Conservation (phyloP, 1,139 yeast species). For the Geotrichum candidum region DNA sequence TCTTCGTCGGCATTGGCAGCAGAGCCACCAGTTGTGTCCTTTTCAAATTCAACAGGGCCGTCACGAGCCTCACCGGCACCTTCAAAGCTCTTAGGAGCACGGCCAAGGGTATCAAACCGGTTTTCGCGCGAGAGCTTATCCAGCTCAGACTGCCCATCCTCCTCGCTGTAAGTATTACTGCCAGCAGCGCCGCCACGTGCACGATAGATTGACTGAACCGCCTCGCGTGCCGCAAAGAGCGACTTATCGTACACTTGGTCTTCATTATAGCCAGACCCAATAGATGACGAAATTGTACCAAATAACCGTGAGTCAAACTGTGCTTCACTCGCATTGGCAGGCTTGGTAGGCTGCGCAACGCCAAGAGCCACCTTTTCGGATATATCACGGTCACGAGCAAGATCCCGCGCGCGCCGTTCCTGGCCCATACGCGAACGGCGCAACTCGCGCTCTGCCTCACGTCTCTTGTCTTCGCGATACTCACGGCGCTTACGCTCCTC, state of each 20-base stretch:
- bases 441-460: slow-evolving; percentile 44
- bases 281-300: slow-evolving; percentile 40
- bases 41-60: slow-evolving; percentile 52
- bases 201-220: slow-evolving; percentile 46
- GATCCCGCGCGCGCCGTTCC: slow-evolving; percentile 40
- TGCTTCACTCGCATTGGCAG: slow-evolving; percentile 31
- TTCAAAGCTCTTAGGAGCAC: slow-evolving; percentile 26
- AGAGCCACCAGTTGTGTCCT: slow-evolving; percentile 29
- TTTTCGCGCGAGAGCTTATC: slow-evolving; percentile 33
- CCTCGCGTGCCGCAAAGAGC: slow-evolving; percentile 48
- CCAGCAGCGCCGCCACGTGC: slow-evolving; percentile 24
- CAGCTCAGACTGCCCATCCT: slow-evolving; percentile 31
- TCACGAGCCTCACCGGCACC: slow-evolving; percentile 28
- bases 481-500: slow-evolving; percentile 37
- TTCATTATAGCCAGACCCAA: slow-evolving; percentile 38
- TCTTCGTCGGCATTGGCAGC: slow-evolving; percentile 14
- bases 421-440: slow-evolving; percentile 43
- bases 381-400: slow-evolving; percentile 47
- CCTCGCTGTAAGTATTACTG: slow-evolving; percentile 17
- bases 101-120: slow-evolving; percentile 36
- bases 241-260: slow-evolving; percentile 54
- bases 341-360: slow-evolving; percentile 37
- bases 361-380: slow-evolving; percentile 53
- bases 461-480: slow-evolving; percentile 42
- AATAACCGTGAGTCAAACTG: slow-evolving; percentile 53